Conservation (phyloP, 192 early-diverging fungal genomes). For the Kickxella alabastrina region DNA sequence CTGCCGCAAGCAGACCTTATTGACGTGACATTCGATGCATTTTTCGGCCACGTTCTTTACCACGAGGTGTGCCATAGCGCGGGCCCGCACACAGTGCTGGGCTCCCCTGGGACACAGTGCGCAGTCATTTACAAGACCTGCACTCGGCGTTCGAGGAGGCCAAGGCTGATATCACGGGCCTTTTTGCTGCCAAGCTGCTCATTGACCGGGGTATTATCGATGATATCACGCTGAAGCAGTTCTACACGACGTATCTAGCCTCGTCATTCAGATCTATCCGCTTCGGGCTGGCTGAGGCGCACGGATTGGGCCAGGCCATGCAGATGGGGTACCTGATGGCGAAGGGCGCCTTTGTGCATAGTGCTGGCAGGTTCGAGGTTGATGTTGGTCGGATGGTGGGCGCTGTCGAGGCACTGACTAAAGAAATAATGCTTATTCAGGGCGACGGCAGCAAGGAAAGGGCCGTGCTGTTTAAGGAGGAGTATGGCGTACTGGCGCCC, state of each 20-base stretch:
- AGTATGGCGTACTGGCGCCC: constrained; percentile 53
- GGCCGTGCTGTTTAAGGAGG: constrained; percentile 56
- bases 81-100: constrained; percentile 59
- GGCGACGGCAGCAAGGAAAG: constrained; percentile 63
- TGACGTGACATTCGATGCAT: constrained; percentile 63
- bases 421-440: constrained; percentile 65
- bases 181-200: constrained; percentile 60
- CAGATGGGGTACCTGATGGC: constrained; percentile 67
- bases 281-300: constrained; percentile 68
- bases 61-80: constrained; percentile 73
- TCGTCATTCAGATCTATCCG: constrained; percentile 69
- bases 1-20: constrained; percentile 52
- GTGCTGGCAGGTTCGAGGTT: constrained; percentile 54
- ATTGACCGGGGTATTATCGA: constrained; percentile 58
- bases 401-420: constrained; percentile 59
- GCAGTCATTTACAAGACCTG: constrained; percentile 61
- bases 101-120: constrained; percentile 57
- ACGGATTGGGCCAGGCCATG: constrained; percentile 68
- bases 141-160: constrained; percentile 75
- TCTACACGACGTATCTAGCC: constrained; percentile 71
- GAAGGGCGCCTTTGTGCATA: constrained; percentile 59
- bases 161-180: constrained; percentile 69
- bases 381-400: constrained; percentile 55
- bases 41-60: constrained; percentile 66
- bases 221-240: constrained; percentile 56